Percentiles rank a stretch among this genome's conserved stretches.
phyloP scores from a whole-genome alignment of 2,329 filamentous ascomycete genomes.

The Monosporascus ibericus region DNA sequence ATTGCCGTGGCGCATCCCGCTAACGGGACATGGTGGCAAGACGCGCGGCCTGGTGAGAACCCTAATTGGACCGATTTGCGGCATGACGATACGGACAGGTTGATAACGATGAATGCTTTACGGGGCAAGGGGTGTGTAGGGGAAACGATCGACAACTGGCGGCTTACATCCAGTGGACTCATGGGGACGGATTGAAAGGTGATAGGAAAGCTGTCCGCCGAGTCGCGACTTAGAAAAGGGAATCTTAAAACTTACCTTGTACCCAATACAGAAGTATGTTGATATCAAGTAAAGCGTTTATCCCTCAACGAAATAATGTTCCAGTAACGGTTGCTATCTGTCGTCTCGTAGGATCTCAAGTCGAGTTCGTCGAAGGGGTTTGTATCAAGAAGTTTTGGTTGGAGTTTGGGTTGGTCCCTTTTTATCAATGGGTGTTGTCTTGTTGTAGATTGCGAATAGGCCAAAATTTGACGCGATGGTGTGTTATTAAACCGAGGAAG shows the following conservation, averaged over 20 bases:
- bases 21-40: not conserved
- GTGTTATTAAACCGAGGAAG: conserved; percentile 30
- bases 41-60: not conserved
- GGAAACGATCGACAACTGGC: not conserved
- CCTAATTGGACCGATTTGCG: not conserved
- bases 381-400: not conserved
- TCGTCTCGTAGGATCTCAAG: not conserved
- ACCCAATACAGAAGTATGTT: not conserved
- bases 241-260: not conserved
- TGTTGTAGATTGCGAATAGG: conserved; percentile 7
- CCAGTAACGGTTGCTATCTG: not conserved
- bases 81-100: not conserved
- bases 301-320: not conserved
- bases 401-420: not conserved
- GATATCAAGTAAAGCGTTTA: not conserved
- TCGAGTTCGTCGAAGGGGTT: not conserved
- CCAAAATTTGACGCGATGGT: conserved; percentile 7
- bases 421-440: conserved; percentile 1
- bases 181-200: not conserved
- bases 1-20: not conserved
- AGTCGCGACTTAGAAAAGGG: not conserved
- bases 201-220: not conserved
- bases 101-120: not conserved
- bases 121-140: not conserved
- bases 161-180: not conserved